A percentile compares a stretch with the other conserved stretches of the same genome.
phyloP scores from a whole-genome alignment of 2,329 filamentous ascomycete species.

The Alternaria dauci region DNA sequence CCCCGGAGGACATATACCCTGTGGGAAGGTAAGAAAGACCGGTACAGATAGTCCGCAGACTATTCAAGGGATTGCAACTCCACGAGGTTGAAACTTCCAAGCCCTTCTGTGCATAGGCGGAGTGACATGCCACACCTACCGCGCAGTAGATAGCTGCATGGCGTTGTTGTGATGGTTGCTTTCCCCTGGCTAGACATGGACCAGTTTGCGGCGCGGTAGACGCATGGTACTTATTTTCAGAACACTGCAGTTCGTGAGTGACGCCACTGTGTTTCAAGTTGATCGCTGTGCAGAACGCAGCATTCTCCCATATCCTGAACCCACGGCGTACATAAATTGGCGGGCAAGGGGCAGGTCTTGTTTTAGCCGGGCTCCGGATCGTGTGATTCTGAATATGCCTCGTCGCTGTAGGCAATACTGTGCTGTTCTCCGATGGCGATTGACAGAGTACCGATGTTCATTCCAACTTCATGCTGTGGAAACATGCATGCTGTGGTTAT shows the following conservation, averaged over 20 bases:
- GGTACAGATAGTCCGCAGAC: not conserved
- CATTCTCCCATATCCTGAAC: not conserved
- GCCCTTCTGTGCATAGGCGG: not conserved
- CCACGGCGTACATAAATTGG: not conserved
- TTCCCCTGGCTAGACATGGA: not conserved
- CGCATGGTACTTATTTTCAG: not conserved
- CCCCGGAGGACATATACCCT: not conserved
- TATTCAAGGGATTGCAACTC: not conserved
- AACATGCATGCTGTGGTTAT: not conserved
- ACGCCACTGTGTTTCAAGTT: not conserved
- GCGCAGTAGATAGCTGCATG: not conserved
- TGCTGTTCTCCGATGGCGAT: not conserved
- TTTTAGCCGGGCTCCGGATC: not conserved
- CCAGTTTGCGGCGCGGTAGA: conserved; percentile 4
- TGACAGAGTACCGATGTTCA: not conserved
- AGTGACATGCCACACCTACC: not conserved
- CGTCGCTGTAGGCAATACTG: not conserved
- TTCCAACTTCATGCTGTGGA: not conserved
- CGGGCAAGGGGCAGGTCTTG: not conserved
- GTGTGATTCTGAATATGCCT: not conserved
- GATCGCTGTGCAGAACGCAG: not conserved
- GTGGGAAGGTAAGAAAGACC: not conserved
- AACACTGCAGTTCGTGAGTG: conserved; percentile 5
- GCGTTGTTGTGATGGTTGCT: not conserved
- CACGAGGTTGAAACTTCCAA: not conserved